Percentiles rank a stretch among this genome's conserved stretches.
phyloP scores from a whole-genome alignment of 805 yeast genomes.

The Teunomyces gatunensis region DNA sequence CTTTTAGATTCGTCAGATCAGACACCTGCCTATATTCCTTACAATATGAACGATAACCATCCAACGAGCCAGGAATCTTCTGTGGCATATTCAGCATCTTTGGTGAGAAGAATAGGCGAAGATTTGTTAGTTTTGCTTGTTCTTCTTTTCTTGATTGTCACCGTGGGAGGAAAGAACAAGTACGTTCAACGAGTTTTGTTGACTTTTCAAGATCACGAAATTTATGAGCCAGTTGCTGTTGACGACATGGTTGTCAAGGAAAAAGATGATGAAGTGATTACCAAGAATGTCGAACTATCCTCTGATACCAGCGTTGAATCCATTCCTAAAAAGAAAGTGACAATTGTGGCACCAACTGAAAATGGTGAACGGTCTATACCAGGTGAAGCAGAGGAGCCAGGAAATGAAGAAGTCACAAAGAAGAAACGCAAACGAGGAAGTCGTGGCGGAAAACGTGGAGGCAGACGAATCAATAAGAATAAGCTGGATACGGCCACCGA shows the following conservation, averaged over 20 bases:
- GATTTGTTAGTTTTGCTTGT: conserved; percentile 47
- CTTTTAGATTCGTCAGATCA: conserved; percentile 4
- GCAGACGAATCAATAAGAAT: conserved; percentile 34
- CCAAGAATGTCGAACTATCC: not conserved
- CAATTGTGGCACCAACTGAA: conserved; percentile 18
- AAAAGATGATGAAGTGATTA: not conserved
- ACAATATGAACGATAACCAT: not conserved
- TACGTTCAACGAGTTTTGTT: conserved; percentile 7
- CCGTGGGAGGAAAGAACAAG: conserved; percentile 25
- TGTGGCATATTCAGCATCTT: not conserved
- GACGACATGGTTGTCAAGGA: not conserved
- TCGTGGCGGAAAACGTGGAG: conserved; percentile 72
- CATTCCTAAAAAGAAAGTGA: conserved; percentile 16
- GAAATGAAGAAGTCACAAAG: conserved; percentile 16
- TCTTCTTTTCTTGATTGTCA: conserved; percentile 32
- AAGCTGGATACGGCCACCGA: conserved; percentile 20
- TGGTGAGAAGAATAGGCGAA: conserved; percentile 32
- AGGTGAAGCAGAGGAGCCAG: conserved; percentile 7
- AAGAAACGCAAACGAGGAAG: conserved; percentile 80
- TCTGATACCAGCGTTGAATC: not conserved
- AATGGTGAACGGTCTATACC: conserved; percentile 10
- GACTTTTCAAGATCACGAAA: conserved; percentile 1
- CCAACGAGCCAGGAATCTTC: not conserved
- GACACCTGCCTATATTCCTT: conserved; percentile 2
- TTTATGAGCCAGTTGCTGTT: not conserved